Evolutionary conservation across 1,284 basidiomycete genomes (phyloP).

Genomic region (Heimioporus punctisporus): DNA sequence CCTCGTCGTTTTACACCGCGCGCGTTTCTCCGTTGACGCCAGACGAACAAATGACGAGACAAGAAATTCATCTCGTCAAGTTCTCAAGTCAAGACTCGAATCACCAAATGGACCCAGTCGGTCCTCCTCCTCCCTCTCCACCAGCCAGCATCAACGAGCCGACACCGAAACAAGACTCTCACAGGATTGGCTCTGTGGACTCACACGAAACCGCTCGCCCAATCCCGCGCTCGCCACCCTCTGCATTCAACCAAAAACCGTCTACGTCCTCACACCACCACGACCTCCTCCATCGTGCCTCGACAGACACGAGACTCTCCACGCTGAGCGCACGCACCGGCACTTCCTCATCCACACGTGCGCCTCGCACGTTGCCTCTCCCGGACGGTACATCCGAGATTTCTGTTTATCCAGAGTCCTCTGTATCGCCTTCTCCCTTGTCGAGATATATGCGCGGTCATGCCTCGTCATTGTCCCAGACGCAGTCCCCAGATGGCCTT

Average conservation of each 20-base stretch:
- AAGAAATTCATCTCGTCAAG: no score
- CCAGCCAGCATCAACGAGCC: slow-evolving; percentile 55
- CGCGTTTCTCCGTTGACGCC: background rate
- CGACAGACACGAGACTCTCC: slow-evolving; percentile 51
- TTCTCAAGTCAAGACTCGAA: slow-evolving; percentile 38
- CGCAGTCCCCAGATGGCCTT: slow-evolving; percentile 29
- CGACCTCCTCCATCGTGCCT: slow-evolving; percentile 38
- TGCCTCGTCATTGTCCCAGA: slow-evolving; percentile 51
- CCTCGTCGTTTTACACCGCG: slow-evolving; percentile 27
- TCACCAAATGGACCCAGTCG: slow-evolving; percentile 32
- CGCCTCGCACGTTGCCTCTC: slow-evolving; percentile 15
- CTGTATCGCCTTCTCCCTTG: slow-evolving; percentile 3
- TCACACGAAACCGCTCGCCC: slow-evolving; percentile 23
- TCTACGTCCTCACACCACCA: slow-evolving; percentile 4
- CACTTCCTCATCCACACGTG: slow-evolving; percentile 22
- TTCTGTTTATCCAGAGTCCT: slow-evolving; percentile 10
- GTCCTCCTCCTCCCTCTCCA: slow-evolving; percentile 68
- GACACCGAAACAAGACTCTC: no score
- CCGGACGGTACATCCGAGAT: slow-evolving; percentile 17
- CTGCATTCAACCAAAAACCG: slow-evolving; percentile 14
- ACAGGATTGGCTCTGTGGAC: slow-evolving; percentile 30
- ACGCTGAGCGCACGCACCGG: slow-evolving; percentile 28
- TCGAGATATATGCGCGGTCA: slow-evolving; percentile 1
- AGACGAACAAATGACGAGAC: no score
- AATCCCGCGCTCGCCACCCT: slow-evolving; percentile 27